These are phyloP conservation scores for Magnaporthiopsis poae DNA, from an alignment of 2,329 filamentous ascomycete species.

Conservation along the genomic window DNA sequence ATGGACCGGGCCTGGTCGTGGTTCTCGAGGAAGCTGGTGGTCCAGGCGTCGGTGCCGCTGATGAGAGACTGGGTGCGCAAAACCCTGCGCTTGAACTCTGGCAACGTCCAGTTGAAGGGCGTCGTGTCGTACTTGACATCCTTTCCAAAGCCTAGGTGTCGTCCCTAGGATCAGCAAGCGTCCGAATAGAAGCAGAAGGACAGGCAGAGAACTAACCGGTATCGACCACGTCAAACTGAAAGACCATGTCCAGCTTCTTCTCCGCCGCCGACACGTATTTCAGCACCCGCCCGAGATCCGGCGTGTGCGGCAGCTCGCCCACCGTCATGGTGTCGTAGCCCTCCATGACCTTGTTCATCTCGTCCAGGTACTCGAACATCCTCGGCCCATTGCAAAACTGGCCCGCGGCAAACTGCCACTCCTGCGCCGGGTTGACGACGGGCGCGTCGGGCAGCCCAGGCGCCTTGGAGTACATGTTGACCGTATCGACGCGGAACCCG, in stretches of 20 bases:
- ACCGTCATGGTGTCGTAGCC: conserved; percentile 35
- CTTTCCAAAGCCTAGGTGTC: neutral
- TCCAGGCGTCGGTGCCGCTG: conserved; percentile 45
- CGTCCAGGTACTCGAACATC: conserved; percentile 57
- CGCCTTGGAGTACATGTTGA: conserved; percentile 62
- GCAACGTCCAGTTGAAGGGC: conserved; percentile 18
- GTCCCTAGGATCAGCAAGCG: neutral
- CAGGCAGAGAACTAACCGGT: neutral
- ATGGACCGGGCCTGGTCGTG: conserved; percentile 51
- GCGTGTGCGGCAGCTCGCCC: conserved; percentile 57
- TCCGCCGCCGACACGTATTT: conserved; percentile 48
- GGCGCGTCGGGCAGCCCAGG: conserved; percentile 46
- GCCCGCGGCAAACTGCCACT: conserved; percentile 42
- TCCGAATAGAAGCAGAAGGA: conserved; percentile 33
- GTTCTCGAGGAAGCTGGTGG: conserved; percentile 53
- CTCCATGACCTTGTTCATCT: conserved; percentile 53
- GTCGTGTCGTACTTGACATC: conserved; percentile 30
- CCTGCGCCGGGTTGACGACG: conserved; percentile 8
- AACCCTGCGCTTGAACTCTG: conserved; percentile 38
- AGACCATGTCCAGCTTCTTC: conserved; percentile 59
- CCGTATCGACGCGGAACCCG: conserved; percentile 66
- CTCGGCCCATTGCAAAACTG: conserved; percentile 58
- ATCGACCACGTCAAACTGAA: conserved; percentile 33
- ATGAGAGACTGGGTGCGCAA: conserved; percentile 42
- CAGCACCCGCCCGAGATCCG: conserved; percentile 46